These are phyloP conservation scores for Auriscalpium orientale DNA, from an alignment of 768 basidiomycete species.

Conservation along the genomic window DNA sequence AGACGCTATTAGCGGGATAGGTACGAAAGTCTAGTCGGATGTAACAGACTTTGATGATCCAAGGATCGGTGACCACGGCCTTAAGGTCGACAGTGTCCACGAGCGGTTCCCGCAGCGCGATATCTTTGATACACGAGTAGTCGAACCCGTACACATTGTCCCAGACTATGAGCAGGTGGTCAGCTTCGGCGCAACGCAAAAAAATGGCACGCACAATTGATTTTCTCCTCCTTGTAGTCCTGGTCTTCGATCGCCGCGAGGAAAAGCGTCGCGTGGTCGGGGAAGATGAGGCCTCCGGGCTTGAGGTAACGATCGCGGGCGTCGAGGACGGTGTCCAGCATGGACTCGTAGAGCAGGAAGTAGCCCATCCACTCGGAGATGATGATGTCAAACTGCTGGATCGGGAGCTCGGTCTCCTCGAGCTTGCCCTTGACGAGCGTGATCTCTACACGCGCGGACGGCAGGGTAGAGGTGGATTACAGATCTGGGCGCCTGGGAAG, in stretches of 20 bases:
- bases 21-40: not conserved
- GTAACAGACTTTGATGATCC: conserved; percentile 64
- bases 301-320: conserved; percentile 97
- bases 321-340: conserved; percentile 96
- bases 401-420: conserved; percentile 84
- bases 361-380: conserved; percentile 99
- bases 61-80: conserved; percentile 90
- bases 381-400: conserved; percentile 94
- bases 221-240: conserved; percentile 99
- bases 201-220: conserved; percentile 70
- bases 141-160: conserved; percentile 99
- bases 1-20: not conserved
- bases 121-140: conserved; percentile 98
- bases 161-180: conserved; percentile 64
- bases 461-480: not conserved
- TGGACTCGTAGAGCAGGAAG: conserved; percentile 97
- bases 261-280: conserved; percentile 88
- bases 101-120: conserved; percentile 90
- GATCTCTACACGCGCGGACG: conserved; percentile 48
- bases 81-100: conserved; percentile 99
- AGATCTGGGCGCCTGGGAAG: not conserved
- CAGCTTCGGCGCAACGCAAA: not conserved
- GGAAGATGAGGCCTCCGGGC: conserved; percentile 87
- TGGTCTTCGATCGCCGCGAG: conserved; percentile 98
- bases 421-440: conserved; percentile 97